Evolutionary conservation across 768 basidiomycete genomes (phyloP), one percentile per base, ranked within the genome.

Genomic region (Lactifluus echinatus): DNA sequence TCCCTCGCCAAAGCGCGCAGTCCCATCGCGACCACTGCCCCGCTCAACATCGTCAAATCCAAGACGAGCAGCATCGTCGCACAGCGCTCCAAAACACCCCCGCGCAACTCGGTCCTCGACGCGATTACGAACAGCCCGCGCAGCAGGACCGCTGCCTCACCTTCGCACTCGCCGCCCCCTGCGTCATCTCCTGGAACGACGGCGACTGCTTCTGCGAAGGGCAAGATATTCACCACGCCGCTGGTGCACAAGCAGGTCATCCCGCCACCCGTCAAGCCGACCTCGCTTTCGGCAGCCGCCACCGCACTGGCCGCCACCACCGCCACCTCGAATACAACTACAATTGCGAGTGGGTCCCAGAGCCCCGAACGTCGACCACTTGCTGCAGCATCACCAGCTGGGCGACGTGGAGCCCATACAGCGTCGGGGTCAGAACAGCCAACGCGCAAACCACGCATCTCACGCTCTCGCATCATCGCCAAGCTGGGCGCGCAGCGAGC

Each of bases 401-500:
- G 31, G 31, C 10, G 31, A 31, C 31, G 10, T 4, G 31, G 10
- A 4, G 31, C 31, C 10, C 31, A 31, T 31, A 64, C 68, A 17
- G 62, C 24, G 44, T 28, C 33, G 64, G 15, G 71, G 68, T 53
- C 66, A 66, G 4, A 73, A 71, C 56, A 60, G 65, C 15, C 74
- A 26, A 75, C 78, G 8, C 79, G 85, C 55, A 84, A 82, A 66
- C 89, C 89, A 4, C 80, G 87, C 8, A 87, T 91, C 61, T 91
- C 89, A 42, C 80, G 89, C 37, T 87, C 87, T 26, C 85, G 83
- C 59, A 86, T 91, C 39, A 88, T 90, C 44, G 85, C 88, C 0
- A 80, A 77, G 63, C 72, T 90, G 34, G 85, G 84, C 1, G 85
- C 85, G 14, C 85, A 90, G 68, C 81, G 89, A 6, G 80, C 78